Conservation (phyloP, 768 basidiomycete species). For the Atractiella rhizophila region DNA sequence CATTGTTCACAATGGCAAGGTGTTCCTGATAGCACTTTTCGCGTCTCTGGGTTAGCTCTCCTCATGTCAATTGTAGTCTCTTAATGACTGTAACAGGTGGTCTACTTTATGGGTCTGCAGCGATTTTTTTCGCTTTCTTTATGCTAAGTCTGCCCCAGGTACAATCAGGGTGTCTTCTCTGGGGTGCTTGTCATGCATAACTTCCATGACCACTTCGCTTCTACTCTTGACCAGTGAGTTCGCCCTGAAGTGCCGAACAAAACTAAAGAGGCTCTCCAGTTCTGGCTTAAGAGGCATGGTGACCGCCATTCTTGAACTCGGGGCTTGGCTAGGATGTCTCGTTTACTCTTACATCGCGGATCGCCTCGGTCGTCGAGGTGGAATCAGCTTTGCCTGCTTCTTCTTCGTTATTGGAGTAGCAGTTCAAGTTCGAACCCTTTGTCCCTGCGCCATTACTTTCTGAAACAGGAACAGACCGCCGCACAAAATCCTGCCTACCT, state of each 20-base stretch:
- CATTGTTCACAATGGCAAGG: slow-evolving; percentile 37
- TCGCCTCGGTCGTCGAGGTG: slow-evolving; percentile 45
- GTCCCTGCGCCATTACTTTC: too few species aligned
- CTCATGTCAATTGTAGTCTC: slow-evolving; percentile 32
- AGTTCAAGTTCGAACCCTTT: slow-evolving; percentile 32
- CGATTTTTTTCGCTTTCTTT: not conserved
- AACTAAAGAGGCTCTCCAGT: slow-evolving; percentile 2
- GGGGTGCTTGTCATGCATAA: slow-evolving; percentile 37
- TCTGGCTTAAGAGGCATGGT: slow-evolving; percentile 37
- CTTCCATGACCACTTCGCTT: slow-evolving; percentile 10
- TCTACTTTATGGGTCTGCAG: not conserved
- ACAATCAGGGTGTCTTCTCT: slow-evolving; percentile 57
- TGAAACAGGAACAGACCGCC: slow-evolving; percentile 21
- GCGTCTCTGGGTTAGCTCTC: slow-evolving; percentile 54
- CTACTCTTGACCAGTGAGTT: too few species aligned
- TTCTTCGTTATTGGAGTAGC: slow-evolving; percentile 48
- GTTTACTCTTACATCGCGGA: slow-evolving; percentile 43
- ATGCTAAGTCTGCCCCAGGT: slow-evolving; percentile 24
- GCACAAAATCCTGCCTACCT: slow-evolving; percentile 36
- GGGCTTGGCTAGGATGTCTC: slow-evolving; percentile 52
- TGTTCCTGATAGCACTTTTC: slow-evolving; percentile 46
- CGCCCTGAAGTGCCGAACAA: too few species aligned
- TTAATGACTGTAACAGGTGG: slow-evolving; percentile 29
- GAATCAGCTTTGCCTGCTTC: slow-evolving; percentile 35
- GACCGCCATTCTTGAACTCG: slow-evolving; percentile 46